phyloP scores from a whole-genome alignment of 1,284 basidiomycete species.

The Sanghuangporus weigelae region DNA sequence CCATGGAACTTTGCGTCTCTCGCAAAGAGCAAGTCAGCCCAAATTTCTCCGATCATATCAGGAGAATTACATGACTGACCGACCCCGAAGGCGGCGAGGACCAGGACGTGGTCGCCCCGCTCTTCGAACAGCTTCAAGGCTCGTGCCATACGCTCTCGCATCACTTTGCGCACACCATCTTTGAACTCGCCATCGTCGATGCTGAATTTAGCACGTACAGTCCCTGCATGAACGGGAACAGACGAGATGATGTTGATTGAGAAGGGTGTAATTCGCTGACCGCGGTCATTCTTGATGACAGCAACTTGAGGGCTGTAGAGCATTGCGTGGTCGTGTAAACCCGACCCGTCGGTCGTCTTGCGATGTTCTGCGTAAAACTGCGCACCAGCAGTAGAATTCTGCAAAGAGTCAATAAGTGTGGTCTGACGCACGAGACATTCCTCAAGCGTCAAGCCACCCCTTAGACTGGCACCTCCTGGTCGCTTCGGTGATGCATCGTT shows the following conservation, averaged over 20 bases:
- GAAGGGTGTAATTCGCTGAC: slow-evolving; percentile 33
- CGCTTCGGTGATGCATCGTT: slow-evolving; percentile 14
- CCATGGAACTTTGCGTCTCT: slow-evolving; percentile 32
- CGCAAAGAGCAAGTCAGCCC: slow-evolving; percentile 39
- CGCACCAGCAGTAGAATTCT: slow-evolving; percentile 14
- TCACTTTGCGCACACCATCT: slow-evolving; percentile 33
- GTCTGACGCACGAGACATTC: slow-evolving; percentile 17
- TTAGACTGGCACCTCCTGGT: slow-evolving; percentile 14
- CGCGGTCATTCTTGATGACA: slow-evolving; percentile 17
- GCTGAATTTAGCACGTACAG: slow-evolving; percentile 36
- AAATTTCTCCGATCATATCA: slow-evolving; percentile 35
- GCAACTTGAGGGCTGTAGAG: slow-evolving; percentile 12
- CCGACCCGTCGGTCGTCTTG: slow-evolving; percentile 12
- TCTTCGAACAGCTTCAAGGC: slow-evolving; percentile 41
- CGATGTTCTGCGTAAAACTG: slow-evolving; percentile 16
- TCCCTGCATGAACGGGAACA: slow-evolving; percentile 39
- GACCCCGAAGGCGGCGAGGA: slow-evolving; percentile 47
- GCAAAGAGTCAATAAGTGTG: slow-evolving; percentile 17
- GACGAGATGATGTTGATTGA: slow-evolving; percentile 40
- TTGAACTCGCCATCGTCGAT: slow-evolving; percentile 34
- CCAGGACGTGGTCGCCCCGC: slow-evolving; percentile 36
- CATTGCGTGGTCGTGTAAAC: slow-evolving; percentile 17
- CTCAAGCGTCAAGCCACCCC: slow-evolving; percentile 13
- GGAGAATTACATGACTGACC: slow-evolving; percentile 35
- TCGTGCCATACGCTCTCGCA: slow-evolving; percentile 39